These are phyloP conservation scores for Nemania serpens DNA, from an alignment of 2,329 filamentous ascomycete genomes.

Conservation along the genomic window DNA sequence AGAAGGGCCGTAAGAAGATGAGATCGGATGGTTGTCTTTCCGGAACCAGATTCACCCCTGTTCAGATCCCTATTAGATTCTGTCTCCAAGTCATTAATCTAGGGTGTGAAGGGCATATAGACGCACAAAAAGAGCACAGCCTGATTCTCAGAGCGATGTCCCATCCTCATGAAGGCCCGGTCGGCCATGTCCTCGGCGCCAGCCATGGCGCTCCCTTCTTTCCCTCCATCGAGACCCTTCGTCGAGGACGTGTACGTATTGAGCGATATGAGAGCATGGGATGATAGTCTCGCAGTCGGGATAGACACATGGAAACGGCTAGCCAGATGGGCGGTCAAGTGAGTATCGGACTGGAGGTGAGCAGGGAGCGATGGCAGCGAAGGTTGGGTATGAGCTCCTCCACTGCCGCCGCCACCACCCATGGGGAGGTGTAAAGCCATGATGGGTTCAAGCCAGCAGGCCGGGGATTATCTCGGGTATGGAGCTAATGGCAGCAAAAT, in stretches of 20 bases:
- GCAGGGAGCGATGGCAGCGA: conserved; percentile 87
- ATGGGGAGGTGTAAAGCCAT: conserved; percentile 66
- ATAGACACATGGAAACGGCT: conserved; percentile 90
- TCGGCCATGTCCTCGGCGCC: conserved; percentile 91
- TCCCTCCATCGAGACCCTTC: conserved; percentile 86
- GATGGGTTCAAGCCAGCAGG: conserved; percentile 40
- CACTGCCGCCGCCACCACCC: conserved; percentile 49
- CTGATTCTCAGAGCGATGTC: conserved; percentile 90
- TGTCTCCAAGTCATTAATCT: background rate
- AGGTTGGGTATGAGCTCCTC: conserved; percentile 75
- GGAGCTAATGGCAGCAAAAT: conserved; percentile 22
- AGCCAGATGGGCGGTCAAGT: conserved; percentile 80
- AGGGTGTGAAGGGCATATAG: background rate
- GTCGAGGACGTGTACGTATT: conserved; percentile 93
- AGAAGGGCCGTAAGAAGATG: conserved; percentile 86
- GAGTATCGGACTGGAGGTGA: conserved; percentile 78
- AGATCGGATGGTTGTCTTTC: conserved; percentile 92
- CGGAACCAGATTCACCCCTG: conserved; percentile 93
- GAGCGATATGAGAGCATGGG: conserved; percentile 86
- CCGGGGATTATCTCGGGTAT: conserved; percentile 28
- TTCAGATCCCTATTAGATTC: conserved; percentile 27
- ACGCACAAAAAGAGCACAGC: conserved; percentile 90
- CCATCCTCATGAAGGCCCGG: conserved; percentile 82
- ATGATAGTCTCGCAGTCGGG: conserved; percentile 86
- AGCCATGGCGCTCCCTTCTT: conserved; percentile 89